These are phyloP conservation scores for Gynandropsis gynandra DNA, from an alignment of 345 rosid species.

Conservation along the genomic window DNA sequence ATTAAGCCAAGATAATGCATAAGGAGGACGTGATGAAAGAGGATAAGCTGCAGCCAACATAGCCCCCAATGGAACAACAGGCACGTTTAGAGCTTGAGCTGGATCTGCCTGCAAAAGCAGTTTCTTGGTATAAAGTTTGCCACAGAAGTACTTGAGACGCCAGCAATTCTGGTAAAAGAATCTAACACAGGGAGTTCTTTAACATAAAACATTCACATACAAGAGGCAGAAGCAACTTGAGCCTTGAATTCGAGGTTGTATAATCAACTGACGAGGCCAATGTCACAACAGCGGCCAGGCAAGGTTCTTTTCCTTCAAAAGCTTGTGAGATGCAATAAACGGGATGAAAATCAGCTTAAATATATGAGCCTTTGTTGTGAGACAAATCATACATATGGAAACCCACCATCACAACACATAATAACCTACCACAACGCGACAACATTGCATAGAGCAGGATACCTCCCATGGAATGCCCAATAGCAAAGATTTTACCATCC, in stretches of 20 bases:
- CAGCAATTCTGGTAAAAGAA: constrained; percentile 11
- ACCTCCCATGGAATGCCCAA: constrained; percentile 62
- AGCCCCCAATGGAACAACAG: constrained; percentile 90
- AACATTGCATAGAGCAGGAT: constrained; percentile 36
- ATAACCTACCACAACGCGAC: constrained; percentile 27
- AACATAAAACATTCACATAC: constrained; percentile 38
- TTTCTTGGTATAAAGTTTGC: constrained; percentile 16
- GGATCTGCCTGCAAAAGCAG: constrained; percentile 76
- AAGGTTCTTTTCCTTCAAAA: constrained; percentile 62
- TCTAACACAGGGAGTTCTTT: background rate
- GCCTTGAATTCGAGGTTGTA: constrained; percentile 70
- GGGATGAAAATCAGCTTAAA: constrained; percentile 4
- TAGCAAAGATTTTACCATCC: constrained; percentile 70
- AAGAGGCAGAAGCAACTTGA: constrained; percentile 82
- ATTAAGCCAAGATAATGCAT: constrained; percentile 80
- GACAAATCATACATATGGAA: constrained; percentile 8
- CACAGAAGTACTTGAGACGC: constrained; percentile 7
- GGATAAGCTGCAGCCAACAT: constrained; percentile 81
- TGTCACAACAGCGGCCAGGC: constrained; percentile 67
- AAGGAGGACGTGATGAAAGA: constrained; percentile 74
- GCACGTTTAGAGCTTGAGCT: constrained; percentile 87
- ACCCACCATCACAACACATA: constrained; percentile 7
- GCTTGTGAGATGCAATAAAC: constrained; percentile 35
- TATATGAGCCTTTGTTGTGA: constrained; percentile 5
- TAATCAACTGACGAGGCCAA: constrained; percentile 92